Evolutionary conservation across 2,329 filamentous ascomycete genomes (phyloP), one percentile per base, ranked within the genome.

Genomic region (Malbranchea cinnamomea): DNA sequence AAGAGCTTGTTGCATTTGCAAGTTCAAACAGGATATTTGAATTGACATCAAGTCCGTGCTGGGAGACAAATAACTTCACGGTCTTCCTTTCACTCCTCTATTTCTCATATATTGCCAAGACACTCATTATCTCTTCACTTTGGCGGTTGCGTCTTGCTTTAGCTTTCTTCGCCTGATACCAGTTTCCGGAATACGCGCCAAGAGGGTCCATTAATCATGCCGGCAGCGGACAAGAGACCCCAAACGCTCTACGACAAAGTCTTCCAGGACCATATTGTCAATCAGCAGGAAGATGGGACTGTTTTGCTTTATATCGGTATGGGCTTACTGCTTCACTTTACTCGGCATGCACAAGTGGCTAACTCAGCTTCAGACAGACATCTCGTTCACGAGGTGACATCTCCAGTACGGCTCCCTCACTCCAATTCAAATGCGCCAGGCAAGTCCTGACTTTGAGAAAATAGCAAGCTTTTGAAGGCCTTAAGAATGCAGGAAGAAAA

Each of bases 161-260:
- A 8, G 7, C 8, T 26, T 26, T 7, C 7, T 26, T 7, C 12
- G 12, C 13, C n/a, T n/a, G n/a, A n/a, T n/a, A n/a, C n/a, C n/a
- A n/a, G n/a, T n/a, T n/a, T n/a, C n/a, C n/a, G n/a, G n/a, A n/a
- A n/a, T n/a, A n/a, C 13, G 23, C 7, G 7, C 7, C 7, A 19
- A 10, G 10, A 19, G 3, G 12, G 18, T 17, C 9, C 13, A n/a
- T 20, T 24, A 23, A 73, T 55, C 46, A 91, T 92, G 83, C 83
- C 83, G 52, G 70, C 67, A 50, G 71, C 71, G 45, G 74, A 78
- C 44, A 65, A 67, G 54, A 68, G 66, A 41, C 82, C 81, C 32
- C 76, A 76, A 59, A 93, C 85, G 46, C 69, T 94, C 51, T 95
- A 95, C 63, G 87, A 95, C 69, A 95, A 95, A 74, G 85, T 95